Conservation (phyloP, 495 filamentous ascomycete genomes). For the Apodospora peruviana region DNA sequence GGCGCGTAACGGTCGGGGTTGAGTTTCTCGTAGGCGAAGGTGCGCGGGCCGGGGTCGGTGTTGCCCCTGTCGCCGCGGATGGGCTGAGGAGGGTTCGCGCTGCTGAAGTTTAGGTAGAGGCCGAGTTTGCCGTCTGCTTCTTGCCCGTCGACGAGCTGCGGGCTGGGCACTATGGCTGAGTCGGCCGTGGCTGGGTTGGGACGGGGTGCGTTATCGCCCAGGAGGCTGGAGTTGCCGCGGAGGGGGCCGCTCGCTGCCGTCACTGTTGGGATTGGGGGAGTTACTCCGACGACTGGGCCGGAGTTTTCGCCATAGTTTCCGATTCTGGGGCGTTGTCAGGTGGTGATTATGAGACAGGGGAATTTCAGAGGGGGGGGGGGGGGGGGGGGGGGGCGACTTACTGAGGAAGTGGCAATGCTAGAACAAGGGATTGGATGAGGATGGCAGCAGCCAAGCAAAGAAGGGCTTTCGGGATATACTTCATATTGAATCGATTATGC, state of each 20-base stretch:
- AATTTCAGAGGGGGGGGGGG: too few species aligned
- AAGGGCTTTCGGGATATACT: too few species aligned
- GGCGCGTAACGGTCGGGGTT: constrained; percentile 64
- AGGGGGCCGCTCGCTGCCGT: constrained; percentile 25
- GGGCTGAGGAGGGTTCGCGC: constrained; percentile 60
- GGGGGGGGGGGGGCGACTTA: neutral
- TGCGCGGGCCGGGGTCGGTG: constrained; percentile 60
- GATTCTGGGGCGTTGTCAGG: constrained; percentile 5
- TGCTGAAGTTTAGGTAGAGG: constrained; percentile 56
- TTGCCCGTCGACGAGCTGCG: constrained; percentile 43
- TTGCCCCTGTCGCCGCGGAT: constrained; percentile 54
- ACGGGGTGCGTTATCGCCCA: constrained; percentile 31
- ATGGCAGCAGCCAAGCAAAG: too few species aligned
- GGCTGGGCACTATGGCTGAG: constrained; percentile 28
- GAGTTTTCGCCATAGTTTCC: constrained; percentile 26
- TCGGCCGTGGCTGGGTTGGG: constrained; percentile 24
- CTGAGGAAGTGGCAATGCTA: too few species aligned
- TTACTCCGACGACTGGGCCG: constrained; percentile 29
- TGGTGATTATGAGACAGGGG: neutral
- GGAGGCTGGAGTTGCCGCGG: constrained; percentile 28
- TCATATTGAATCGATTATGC: too few species aligned
- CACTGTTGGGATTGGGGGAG: constrained; percentile 28
- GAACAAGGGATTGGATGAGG: too few species aligned
- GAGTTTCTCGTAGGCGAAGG: constrained; percentile 53
- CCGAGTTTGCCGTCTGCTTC: constrained; percentile 52